Evolutionary conservation across 345 rosid genomes (phyloP).

Genomic region (Murraya paniculata): DNA sequence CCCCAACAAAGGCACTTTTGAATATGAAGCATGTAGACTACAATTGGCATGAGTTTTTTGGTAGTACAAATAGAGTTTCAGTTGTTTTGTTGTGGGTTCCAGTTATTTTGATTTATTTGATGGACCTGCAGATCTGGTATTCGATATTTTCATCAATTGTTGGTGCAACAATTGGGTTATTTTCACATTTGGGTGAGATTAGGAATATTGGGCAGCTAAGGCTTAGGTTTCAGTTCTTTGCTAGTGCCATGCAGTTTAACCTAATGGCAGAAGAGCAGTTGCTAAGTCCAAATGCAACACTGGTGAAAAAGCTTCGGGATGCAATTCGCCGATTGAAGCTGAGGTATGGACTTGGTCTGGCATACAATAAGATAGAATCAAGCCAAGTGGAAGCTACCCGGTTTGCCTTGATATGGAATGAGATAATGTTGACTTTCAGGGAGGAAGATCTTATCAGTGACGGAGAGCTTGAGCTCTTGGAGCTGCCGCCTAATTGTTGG

Average conservation of each 20-base stretch:
- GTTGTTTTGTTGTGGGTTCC: conserved; percentile 73
- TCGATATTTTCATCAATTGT: conserved; percentile 65
- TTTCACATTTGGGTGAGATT: conserved; percentile 90
- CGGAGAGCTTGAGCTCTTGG: conserved; percentile 72
- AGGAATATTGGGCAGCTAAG: conserved; percentile 78
- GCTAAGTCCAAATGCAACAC: conserved; percentile 44
- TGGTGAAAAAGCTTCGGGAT: conserved; percentile 75
- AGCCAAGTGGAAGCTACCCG: conserved; percentile 78
- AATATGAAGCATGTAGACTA: conserved; percentile 18
- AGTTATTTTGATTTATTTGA: conserved; percentile 65
- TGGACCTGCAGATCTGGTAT: conserved; percentile 94
- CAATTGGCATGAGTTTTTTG: conserved; percentile 78
- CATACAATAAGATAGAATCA: conserved; percentile 75
- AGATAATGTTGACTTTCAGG: conserved; percentile 63
- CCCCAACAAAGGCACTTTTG: conserved; percentile 64
- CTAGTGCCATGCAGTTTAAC: conserved; percentile 90
- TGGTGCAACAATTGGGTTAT: conserved; percentile 66
- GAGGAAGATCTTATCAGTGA: conserved; percentile 88
- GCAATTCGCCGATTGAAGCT: conserved; percentile 70
- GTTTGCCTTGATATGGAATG: conserved; percentile 95
- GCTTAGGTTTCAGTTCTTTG: conserved; percentile 90
- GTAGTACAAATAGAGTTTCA: conserved; percentile 52
- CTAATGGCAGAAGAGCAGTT: conserved; percentile 72
- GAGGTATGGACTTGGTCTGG: conserved; percentile 84
- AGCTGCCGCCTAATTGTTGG: conserved; percentile 84